Base-by-base conservation (phyloP, 371 early-diverging fungal genomes). In the Conidiobolus incongruus region DNA sequence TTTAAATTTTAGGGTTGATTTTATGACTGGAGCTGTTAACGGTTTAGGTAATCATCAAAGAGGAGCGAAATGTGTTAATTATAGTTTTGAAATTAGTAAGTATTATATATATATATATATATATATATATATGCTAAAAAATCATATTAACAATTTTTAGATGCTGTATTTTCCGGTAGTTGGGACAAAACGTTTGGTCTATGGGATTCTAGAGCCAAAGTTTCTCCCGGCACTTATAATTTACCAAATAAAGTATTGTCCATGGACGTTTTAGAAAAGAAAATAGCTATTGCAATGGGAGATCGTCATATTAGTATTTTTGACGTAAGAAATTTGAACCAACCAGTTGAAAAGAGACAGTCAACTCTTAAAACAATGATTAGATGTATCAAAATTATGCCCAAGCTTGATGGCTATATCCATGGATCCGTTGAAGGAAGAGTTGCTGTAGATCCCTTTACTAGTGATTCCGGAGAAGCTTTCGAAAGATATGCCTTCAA, bases 341-440 rank as follows among this genome's bases (percentile, higher is more conserved):
- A 65, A 22, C 65, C 88, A 2, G 47, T 79, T 39, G 78, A 85
- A 47, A 48, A 52, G n/a, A 56, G 85, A 29, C 85, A 88, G 38
- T 72, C 73, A 33, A 62, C 82, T 0, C 56, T 90, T 23, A 81
- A 84, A 44, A 84, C 74, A 48, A 83, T 81, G 73, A 77, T 90
- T 0, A 56, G 87, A 28, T 66, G 67, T 28, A 65, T 95, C 3
- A 53, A 68, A 32, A 70, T 78, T 35, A 81, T 82, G 79, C 86
- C 88, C 8, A 72, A 77, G 45, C 80, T 80, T 8, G 56, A 46
- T 56, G 77, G 84, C 11, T 92, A 76, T 66, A 90, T 80, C 3
- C 68, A 68, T 22, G 65, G 76, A 39, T 90, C 91, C 2, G 85
- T 92, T 38, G 96, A 95, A 56, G 96, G 96, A 0, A 68, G 96